Percentiles rank a stretch among this genome's conserved stretches.
phyloP scores from a whole-genome alignment of 495 filamentous ascomycete genomes.

The Aspergillus coremiiformis region DNA sequence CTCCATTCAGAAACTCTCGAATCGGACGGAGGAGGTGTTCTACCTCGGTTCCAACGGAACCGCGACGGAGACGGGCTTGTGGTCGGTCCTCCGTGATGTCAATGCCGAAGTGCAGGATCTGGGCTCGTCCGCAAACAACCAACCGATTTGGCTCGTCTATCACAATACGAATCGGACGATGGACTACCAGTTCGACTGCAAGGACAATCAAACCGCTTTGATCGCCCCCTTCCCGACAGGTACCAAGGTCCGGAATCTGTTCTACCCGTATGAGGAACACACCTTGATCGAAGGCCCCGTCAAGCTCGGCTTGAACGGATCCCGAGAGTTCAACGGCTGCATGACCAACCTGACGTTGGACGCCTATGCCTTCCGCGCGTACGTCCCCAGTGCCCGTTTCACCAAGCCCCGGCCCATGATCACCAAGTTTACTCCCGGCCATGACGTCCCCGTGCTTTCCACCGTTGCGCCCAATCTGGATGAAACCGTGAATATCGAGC shows the following conservation, averaged over 20 bases:
- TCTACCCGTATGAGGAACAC: slow-evolving; percentile 53
- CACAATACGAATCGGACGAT: slow-evolving; percentile 49
- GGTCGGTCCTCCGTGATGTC: slow-evolving; percentile 52
- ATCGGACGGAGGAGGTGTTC: slow-evolving; percentile 43
- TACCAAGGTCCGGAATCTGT: slow-evolving; percentile 55
- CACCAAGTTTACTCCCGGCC: slow-evolving; percentile 56
- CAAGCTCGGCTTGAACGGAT: slow-evolving; percentile 35
- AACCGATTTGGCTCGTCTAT: slow-evolving; percentile 59
- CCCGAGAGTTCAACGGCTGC: slow-evolving; percentile 47
- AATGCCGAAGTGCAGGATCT: slow-evolving; percentile 47
- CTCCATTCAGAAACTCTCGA: slow-evolving; percentile 48
- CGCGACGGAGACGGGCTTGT: slow-evolving; percentile 58
- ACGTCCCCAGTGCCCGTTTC: slow-evolving; percentile 46
- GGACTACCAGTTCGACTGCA: slow-evolving; percentile 54
- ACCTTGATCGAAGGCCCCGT: slow-evolving; percentile 29
- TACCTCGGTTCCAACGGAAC: slow-evolving; percentile 46
- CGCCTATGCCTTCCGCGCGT: slow-evolving; percentile 56
- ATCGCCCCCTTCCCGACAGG: slow-evolving; percentile 50
- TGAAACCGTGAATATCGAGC: slow-evolving; percentile 38
- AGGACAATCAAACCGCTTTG: slow-evolving; percentile 35
- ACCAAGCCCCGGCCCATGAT: slow-evolving; percentile 51
- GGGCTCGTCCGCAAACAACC: slow-evolving; percentile 37
- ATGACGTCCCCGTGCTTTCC: slow-evolving; percentile 51
- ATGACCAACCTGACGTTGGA: slow-evolving; percentile 42
- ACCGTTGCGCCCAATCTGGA: slow-evolving; percentile 32